phyloP scores from a whole-genome alignment of 805 yeast species.

The Yamadazyma philogaea region DNA sequence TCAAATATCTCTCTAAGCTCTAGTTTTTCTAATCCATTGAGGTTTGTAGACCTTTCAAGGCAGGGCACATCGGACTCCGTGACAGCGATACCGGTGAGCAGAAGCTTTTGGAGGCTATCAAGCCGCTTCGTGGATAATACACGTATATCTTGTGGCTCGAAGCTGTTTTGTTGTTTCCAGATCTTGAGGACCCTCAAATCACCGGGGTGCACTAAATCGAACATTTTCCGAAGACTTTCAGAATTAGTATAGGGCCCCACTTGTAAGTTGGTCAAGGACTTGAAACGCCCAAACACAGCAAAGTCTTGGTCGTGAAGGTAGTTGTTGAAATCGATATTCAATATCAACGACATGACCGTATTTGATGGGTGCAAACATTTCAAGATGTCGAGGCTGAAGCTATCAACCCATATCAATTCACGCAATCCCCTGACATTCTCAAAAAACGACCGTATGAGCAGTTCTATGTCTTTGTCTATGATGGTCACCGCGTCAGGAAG shows the following conservation, averaged over 20 bases:
- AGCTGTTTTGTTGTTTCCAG: constrained; percentile 18
- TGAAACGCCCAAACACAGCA: constrained; percentile 21
- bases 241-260: constrained; percentile 34
- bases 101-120: constrained; percentile 13
- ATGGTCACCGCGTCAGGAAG: constrained; percentile 44
- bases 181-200: constrained; percentile 17
- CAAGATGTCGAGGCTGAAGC: constrained; percentile 27
- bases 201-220: constrained; percentile 7
- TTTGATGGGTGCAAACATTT: constrained; percentile 16
- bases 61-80: constrained; percentile 20
- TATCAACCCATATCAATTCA: constrained; percentile 35
- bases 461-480: constrained; percentile 29
- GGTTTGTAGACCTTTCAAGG: constrained; percentile 16
- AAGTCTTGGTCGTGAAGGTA: constrained; percentile 9
- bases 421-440: constrained; percentile 19
- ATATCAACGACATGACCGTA: constrained; percentile 8
- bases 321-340: constrained; percentile 29
- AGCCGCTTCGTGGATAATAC: not conserved
- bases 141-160: constrained; percentile 18
- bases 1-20: constrained; percentile 35
- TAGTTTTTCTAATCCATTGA: constrained; percentile 23
- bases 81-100: constrained; percentile 24
- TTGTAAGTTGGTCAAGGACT: constrained; percentile 25
- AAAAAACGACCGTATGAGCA: constrained; percentile 25
- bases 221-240: constrained; percentile 19